Evolutionary conservation across 176 grass and related monocot species (phyloP).

Genomic region (Pontederia crassipes): DNA sequence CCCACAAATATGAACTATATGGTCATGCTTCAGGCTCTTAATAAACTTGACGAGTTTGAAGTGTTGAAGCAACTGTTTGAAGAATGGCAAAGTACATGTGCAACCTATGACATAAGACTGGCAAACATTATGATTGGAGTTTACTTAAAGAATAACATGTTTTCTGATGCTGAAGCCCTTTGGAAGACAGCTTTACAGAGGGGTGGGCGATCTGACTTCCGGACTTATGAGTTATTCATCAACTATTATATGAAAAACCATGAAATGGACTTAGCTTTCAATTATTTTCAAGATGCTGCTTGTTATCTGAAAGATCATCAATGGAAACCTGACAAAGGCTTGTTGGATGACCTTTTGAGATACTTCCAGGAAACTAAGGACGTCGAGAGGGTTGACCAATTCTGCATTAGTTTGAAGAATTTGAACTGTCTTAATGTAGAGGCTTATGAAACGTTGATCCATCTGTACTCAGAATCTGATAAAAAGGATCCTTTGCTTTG

Average conservation of each 20-base stretch:
- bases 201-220: background rate
- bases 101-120: background rate
- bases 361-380: constrained; percentile 5
- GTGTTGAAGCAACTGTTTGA: constrained; percentile 4
- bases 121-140: background rate
- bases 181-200: background rate
- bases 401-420: background rate
- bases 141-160: constrained; percentile 3
- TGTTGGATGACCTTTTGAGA: background rate
- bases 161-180: constrained; percentile 1
- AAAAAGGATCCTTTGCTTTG: background rate
- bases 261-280: background rate
- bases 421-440: background rate
- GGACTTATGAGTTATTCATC: constrained; percentile 3
- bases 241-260: background rate
- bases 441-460: background rate
- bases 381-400: background rate
- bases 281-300: background rate
- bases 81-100: constrained; percentile 4
- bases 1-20: constrained; percentile 3
- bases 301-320: background rate
- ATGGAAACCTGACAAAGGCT: background rate
- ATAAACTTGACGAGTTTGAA: constrained; percentile 12
- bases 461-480: background rate
- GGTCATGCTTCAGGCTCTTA: background rate